phyloP scores from a whole-genome alignment of 257 asterid genomes.

The Solanum megistacrolobum region DNA sequence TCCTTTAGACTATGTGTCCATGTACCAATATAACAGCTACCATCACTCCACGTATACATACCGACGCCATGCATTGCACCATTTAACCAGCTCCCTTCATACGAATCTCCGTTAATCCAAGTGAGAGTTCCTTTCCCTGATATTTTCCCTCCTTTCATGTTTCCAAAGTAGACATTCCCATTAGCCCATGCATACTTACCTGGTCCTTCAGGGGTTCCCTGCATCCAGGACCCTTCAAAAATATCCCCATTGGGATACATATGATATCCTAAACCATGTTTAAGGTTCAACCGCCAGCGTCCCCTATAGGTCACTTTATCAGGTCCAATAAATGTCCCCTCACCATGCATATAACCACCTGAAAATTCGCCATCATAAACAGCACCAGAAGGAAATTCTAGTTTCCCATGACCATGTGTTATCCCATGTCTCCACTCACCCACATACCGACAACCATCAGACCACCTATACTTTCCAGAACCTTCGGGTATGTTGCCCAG shows the following conservation, averaged over 20 bases:
- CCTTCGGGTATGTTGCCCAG: slow-evolving; percentile 71
- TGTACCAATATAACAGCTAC: slow-evolving; percentile 76
- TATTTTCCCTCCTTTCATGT: slow-evolving; percentile 80
- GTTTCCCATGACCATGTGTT: slow-evolving; percentile 80
- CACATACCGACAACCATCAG: slow-evolving; percentile 79
- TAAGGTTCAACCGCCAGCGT: slow-evolving; percentile 71
- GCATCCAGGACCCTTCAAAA: slow-evolving; percentile 95
- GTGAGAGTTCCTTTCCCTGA: slow-evolving; percentile 93
- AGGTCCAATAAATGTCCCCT: slow-evolving; percentile 48
- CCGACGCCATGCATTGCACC: slow-evolving; percentile 91
- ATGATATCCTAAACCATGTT: slow-evolving; percentile 92
- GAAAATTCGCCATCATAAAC: slow-evolving; percentile 82
- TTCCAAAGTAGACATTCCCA: slow-evolving; percentile 79
- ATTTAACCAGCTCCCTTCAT: slow-evolving; percentile 76
- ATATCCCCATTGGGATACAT: slow-evolving; percentile 63
- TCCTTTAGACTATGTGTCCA: slow-evolving; percentile 93
- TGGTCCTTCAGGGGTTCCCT: slow-evolving; percentile 85
- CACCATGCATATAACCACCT: slow-evolving; percentile 77
- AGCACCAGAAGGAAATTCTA: slow-evolving; percentile 78
- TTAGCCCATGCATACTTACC: slow-evolving; percentile 88
- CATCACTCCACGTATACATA: slow-evolving; percentile 75
- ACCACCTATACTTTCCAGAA: slow-evolving; percentile 64
- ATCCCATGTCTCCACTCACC: slow-evolving; percentile 96
- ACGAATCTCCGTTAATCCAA: slow-evolving; percentile 77
- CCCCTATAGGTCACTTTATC: slow-evolving; percentile 59